These are phyloP conservation scores for Brachypodium distachyon DNA, from an alignment of 202 grass and related monocot species.

Conservation along the genomic window DNA sequence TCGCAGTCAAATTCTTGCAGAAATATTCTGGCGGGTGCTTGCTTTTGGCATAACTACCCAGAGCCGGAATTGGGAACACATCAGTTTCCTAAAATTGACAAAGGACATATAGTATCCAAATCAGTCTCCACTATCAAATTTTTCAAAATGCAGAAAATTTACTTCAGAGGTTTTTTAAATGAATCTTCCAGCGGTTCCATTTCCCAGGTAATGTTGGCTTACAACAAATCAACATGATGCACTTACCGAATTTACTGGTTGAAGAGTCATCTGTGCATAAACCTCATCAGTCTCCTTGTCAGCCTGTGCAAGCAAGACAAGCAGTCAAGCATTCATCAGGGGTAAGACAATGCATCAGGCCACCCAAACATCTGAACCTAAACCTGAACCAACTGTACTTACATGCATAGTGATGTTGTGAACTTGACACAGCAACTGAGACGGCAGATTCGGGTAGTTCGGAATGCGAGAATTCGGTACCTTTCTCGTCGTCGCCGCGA, in stretches of 20 bases:
- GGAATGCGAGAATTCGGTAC: conserved; percentile 72
- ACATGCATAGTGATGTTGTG: conserved; percentile 90
- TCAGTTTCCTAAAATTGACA: conserved; percentile 65
- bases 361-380: neutral
- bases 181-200: neutral
- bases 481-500: conserved; percentile 86
- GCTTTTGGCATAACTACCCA: conserved; percentile 61
- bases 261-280: conserved; percentile 93
- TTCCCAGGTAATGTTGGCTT: neutral
- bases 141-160: neutral
- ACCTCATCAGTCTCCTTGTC: conserved; percentile 99
- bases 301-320: conserved; percentile 40
- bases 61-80: conserved; percentile 76
- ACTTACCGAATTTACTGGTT: conserved; percentile 87
- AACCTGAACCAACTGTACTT: neutral
- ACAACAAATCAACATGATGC: neutral
- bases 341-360: neutral
- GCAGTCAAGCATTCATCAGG: neutral
- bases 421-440: conserved; percentile 95
- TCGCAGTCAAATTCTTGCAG: conserved; percentile 91
- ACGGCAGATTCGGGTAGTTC: conserved; percentile 77
- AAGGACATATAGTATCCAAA: neutral
- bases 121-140: neutral
- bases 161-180: neutral
- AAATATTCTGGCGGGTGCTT: conserved; percentile 90